A percentile compares a stretch with the other conserved stretches of the same genome.
phyloP scores from a whole-genome alignment of 1,284 basidiomycete genomes.

The Ceratobasidium sp. region DNA sequence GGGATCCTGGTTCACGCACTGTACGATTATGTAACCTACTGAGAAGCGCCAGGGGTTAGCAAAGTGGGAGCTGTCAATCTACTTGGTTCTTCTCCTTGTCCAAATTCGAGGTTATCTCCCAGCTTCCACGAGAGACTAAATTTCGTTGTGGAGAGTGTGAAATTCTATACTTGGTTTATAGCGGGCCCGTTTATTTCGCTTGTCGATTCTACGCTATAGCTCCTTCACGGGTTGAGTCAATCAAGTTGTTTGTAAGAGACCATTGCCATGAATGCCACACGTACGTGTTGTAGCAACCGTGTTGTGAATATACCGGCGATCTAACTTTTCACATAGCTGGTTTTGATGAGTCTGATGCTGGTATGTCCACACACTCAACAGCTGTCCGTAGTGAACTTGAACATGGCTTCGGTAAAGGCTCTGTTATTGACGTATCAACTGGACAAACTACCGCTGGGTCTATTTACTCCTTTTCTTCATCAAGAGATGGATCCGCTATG shows the following conservation, averaged over 20 bases:
- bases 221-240: not conserved
- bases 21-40: conserved; percentile 5
- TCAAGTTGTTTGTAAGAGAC: not conserved
- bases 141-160: not conserved
- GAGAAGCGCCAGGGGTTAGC: not conserved
- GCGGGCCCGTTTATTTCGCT: not conserved
- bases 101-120: conserved; percentile 18
- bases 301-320: not conserved
- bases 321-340: conserved; percentile 5
- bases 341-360: conserved; percentile 22
- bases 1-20: not conserved
- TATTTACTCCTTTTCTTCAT: conserved; percentile 37
- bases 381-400: too few species aligned
- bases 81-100: conserved; percentile 7
- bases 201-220: too few species aligned
- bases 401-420: not conserved
- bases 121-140: not conserved
- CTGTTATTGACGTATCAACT: conserved; percentile 14
- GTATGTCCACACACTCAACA: not conserved
- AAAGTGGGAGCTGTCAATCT: not conserved
- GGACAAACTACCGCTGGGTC: conserved; percentile 32
- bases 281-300: not conserved
- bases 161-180: conserved; percentile 4
- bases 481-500: conserved; percentile 32
- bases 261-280: not conserved